Percentiles rank a stretch among this genome's conserved stretches.
Conservation (phyloP, 192 early-diverging fungal species). For the Backusella westeae region DNA sequence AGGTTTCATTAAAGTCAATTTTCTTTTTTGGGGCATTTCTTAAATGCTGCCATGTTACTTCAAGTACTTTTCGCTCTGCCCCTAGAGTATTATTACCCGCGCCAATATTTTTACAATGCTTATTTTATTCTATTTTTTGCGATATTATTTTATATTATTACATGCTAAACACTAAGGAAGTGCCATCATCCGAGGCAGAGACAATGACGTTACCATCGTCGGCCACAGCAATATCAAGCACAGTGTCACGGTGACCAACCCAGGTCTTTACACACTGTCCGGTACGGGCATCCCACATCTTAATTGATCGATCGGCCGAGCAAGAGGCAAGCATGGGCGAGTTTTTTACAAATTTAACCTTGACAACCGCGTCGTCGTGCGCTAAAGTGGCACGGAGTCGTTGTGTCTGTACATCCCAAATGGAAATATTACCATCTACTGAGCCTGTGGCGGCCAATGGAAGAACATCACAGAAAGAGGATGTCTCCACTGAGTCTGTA, state of each 20-base stretch:
- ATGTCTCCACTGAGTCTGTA: slow-evolving; percentile 83
- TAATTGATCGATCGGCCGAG: slow-evolving; percentile 80
- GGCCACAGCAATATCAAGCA: slow-evolving; percentile 81
- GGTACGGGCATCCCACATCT: slow-evolving; percentile 90
- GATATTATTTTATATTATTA: slow-evolving; percentile 7
- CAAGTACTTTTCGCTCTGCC: no score
- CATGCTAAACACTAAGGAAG: slow-evolving; percentile 62
- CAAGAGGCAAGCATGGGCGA: slow-evolving; percentile 70
- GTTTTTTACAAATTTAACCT: slow-evolving; percentile 67
- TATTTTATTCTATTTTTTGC: neutral
- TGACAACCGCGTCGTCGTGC: slow-evolving; percentile 88
- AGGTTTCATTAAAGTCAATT: no score
- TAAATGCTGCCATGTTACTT: no score
- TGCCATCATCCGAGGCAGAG: slow-evolving; percentile 85
- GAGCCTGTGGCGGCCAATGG: slow-evolving; percentile 83
- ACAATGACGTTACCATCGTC: slow-evolving; percentile 69
- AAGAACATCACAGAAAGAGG: slow-evolving; percentile 71
- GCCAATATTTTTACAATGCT: neutral
- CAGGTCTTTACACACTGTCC: slow-evolving; percentile 73
- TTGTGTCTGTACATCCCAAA: slow-evolving; percentile 91
- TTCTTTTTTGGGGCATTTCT: no score
- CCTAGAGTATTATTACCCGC: no score
- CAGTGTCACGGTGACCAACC: slow-evolving; percentile 83
- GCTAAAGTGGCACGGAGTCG: slow-evolving; percentile 76
- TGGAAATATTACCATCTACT: slow-evolving; percentile 82